Evolutionary conservation across 2,329 filamentous ascomycete genomes (phyloP).

Genomic region (Colletotrichum navitas): DNA sequence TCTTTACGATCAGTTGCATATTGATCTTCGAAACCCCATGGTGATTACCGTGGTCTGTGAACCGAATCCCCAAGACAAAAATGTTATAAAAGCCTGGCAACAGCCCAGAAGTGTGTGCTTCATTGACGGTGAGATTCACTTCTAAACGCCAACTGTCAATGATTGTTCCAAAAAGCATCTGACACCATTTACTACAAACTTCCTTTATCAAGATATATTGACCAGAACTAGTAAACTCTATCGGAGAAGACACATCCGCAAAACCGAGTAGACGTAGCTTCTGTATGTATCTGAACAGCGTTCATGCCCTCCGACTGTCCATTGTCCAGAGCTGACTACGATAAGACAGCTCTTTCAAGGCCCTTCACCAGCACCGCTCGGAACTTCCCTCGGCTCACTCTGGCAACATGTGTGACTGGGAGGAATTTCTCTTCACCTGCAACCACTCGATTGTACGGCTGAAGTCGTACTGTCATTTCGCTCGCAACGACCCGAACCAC

Average conservation of each 20-base stretch:
- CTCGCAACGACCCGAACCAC: conserved; percentile 78
- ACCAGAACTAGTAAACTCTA: neutral
- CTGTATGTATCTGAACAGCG: neutral
- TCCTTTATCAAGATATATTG: neutral
- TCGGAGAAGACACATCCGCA: too few species aligned
- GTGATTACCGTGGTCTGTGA: neutral
- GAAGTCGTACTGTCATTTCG: conserved; percentile 79
- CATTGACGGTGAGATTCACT: neutral
- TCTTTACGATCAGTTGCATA: conserved; percentile 17
- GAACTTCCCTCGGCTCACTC: neutral
- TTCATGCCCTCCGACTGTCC: neutral
- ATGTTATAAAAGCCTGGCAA: conserved; percentile 21
- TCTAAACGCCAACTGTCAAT: neutral
- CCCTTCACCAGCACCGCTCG: too few species aligned
- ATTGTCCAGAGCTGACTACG: neutral
- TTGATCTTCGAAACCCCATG: neutral
- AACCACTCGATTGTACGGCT: conserved; percentile 70
- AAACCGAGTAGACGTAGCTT: neutral
- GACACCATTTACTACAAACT: too few species aligned
- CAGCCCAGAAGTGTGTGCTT: neutral
- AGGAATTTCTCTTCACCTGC: conserved; percentile 77
- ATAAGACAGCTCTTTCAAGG: neutral
- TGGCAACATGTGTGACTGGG: conserved; percentile 75
- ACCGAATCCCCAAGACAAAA: too few species aligned
- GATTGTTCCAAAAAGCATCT: neutral